These are phyloP conservation scores for Chenopodium suecicum DNA, from an alignment of 148 eudicot species.

Conservation along the genomic window DNA sequence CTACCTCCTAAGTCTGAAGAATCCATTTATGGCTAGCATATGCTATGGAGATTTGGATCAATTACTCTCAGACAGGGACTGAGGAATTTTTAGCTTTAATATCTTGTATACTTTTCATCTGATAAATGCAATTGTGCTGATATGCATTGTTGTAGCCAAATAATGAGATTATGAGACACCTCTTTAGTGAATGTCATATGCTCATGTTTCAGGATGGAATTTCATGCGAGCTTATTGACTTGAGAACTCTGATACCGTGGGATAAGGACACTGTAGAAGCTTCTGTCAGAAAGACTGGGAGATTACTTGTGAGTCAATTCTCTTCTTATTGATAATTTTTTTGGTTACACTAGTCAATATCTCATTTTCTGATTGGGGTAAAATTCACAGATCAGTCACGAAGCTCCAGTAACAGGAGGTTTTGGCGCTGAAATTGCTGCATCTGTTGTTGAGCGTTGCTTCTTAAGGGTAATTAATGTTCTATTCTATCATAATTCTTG, in stretches of 20 bases:
- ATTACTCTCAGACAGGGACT: not conserved
- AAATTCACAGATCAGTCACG: slow-evolving; percentile 79
- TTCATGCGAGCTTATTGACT: slow-evolving; percentile 92
- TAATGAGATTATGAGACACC: not conserved
- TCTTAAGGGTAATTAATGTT: slow-evolving; percentile 63
- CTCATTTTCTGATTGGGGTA: slow-evolving; percentile 11
- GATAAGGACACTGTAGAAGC: slow-evolving; percentile 93
- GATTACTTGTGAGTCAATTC: slow-evolving; percentile 66
- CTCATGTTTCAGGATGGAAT: slow-evolving; percentile 75
- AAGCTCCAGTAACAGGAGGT: slow-evolving; percentile 98
- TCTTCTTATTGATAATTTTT: slow-evolving; percentile 5
- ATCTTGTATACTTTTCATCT: not conserved
- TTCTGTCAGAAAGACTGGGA: slow-evolving; percentile 92
- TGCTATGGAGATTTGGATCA: not conserved
- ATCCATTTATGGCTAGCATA: not conserved
- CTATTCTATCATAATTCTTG: not conserved
- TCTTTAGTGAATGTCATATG: not conserved
- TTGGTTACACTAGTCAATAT: not conserved
- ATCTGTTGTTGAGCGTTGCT: slow-evolving; percentile 86
- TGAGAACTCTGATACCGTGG: slow-evolving; percentile 94
- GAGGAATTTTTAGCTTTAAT: not conserved
- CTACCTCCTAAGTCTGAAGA: not conserved
- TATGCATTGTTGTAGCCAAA: not conserved
- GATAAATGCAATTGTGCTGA: not conserved
- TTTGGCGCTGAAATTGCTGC: slow-evolving; percentile 99